These are phyloP conservation scores for Ormosia emarginata DNA, from an alignment of 306 rosid species.

Conservation along the genomic window DNA sequence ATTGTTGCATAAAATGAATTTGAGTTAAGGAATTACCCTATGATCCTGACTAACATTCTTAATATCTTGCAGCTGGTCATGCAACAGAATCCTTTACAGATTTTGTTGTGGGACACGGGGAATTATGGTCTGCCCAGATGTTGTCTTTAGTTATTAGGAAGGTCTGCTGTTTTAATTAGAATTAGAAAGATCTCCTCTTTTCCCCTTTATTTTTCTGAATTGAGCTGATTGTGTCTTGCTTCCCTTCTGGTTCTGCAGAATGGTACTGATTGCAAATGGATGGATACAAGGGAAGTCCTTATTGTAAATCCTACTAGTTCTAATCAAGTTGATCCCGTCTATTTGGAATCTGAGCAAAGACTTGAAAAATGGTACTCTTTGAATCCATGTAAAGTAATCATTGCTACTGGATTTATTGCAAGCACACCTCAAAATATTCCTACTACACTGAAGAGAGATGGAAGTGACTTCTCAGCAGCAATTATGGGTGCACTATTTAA, in stretches of 20 bases:
- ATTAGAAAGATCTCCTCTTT: background rate
- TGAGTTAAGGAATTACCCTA: background rate
- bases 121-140: constrained; percentile 95
- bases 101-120: constrained; percentile 99
- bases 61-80: constrained; percentile 87
- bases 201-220: constrained; percentile 4
- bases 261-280: constrained; percentile 86
- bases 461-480: constrained; percentile 98
- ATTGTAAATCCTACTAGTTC: constrained; percentile 82
- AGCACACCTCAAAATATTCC: constrained; percentile 89
- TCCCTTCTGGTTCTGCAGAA: constrained; percentile 45
- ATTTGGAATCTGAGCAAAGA: constrained; percentile 58
- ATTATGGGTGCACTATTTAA: constrained; percentile 83
- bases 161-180: constrained; percentile 45
- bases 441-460: constrained; percentile 97
- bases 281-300: constrained; percentile 98
- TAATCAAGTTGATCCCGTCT: constrained; percentile 97
- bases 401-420: constrained; percentile 98
- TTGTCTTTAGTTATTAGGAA: constrained; percentile 70
- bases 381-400: constrained; percentile 64
- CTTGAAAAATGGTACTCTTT: constrained; percentile 77
- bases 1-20: background rate
- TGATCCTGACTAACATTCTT: constrained; percentile 27
- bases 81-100: constrained; percentile 94
- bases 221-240: constrained; percentile 13